A percentile compares a stretch with the other conserved stretches of the same genome.
Evolutionary conservation across 2,329 filamentous ascomycete genomes (phyloP).

Genomic region (Penicillium fuscoglaucum): DNA sequence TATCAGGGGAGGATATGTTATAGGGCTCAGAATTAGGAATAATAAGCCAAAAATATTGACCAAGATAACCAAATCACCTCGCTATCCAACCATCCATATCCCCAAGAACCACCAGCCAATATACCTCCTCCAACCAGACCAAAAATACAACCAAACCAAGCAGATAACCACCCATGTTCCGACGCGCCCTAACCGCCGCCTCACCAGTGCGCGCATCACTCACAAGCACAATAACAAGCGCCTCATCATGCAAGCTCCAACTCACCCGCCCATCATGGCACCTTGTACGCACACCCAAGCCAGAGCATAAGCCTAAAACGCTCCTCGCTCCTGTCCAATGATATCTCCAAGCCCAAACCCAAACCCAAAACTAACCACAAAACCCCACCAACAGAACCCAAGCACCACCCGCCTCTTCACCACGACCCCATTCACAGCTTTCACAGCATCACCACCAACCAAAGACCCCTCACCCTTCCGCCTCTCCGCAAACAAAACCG

Average conservation of each 20-base stretch:
- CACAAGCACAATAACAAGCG: conserved; percentile 7
- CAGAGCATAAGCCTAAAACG: background rate
- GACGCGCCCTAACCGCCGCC: conserved; percentile 16
- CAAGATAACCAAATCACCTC: background rate
- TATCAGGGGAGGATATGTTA: background rate
- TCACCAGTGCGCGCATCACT: conserved; percentile 14
- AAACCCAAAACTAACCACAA: background rate
- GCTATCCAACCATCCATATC: background rate
- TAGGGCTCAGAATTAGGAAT: rapidly evolving
- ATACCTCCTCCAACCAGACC: background rate
- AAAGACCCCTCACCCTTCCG: conserved; percentile 23
- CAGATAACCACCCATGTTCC: conserved; percentile 12
- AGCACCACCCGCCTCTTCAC: conserved; percentile 15
- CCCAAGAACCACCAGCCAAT: background rate
- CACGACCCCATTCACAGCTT: conserved; percentile 13
- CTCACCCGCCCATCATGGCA: conserved; percentile 18
- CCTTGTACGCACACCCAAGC: conserved; percentile 13
- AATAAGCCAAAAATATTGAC: rapidly evolving
- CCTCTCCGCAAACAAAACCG: conserved; percentile 23
- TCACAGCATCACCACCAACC: conserved; percentile 16
- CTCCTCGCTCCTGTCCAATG: background rate
- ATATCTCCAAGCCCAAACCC: background rate
- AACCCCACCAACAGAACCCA: background rate
- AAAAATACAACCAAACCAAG: background rate
- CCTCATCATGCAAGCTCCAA: conserved; percentile 12